Conservation (phyloP, 306 rosid species). For the Prunus campanulata region DNA sequence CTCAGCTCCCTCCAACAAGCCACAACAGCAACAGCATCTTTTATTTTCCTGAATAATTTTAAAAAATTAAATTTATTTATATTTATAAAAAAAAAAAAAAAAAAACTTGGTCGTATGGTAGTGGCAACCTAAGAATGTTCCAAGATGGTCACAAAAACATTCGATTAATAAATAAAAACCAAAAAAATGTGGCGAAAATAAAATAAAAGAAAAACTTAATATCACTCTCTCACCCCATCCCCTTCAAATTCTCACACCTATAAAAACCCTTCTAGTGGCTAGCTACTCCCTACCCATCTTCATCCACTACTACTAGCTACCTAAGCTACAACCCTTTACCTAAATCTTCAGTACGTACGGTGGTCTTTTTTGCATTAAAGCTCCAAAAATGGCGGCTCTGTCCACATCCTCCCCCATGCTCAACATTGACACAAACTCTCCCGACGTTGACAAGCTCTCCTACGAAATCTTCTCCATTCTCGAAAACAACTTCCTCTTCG, state of each 20-base stretch:
- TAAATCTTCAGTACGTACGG: not conserved
- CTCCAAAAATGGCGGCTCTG: constrained; percentile 64
- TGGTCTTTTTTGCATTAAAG: not conserved
- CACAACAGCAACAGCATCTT: not conserved
- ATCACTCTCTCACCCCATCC: not conserved
- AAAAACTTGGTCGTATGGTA: constrained; percentile 5
- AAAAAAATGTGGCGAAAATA: not conserved
- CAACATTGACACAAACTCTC: constrained; percentile 28
- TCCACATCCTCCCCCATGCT: constrained; percentile 40
- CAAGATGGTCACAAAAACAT: constrained; percentile 11
- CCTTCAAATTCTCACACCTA: constrained; percentile 9
- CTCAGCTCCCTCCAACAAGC: constrained; percentile 1
- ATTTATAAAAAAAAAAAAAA: not conserved
- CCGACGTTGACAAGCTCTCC: constrained; percentile 76
- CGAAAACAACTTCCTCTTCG: constrained; percentile 84
- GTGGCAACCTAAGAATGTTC: constrained; percentile 21
- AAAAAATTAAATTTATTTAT: not conserved
- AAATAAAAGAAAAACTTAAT: not conserved
- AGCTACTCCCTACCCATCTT: constrained; percentile 27
- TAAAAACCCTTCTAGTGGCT: not conserved
- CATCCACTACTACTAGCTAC: constrained; percentile 14
- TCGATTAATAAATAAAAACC: not conserved
- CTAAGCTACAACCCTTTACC: not conserved
- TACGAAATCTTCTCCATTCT: constrained; percentile 90
- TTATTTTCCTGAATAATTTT: not conserved